Evolutionary conservation across 805 yeast species (phyloP), one percentile per base, ranked within the genome.

Genomic region (Grigorovia yakushimaensis): DNA sequence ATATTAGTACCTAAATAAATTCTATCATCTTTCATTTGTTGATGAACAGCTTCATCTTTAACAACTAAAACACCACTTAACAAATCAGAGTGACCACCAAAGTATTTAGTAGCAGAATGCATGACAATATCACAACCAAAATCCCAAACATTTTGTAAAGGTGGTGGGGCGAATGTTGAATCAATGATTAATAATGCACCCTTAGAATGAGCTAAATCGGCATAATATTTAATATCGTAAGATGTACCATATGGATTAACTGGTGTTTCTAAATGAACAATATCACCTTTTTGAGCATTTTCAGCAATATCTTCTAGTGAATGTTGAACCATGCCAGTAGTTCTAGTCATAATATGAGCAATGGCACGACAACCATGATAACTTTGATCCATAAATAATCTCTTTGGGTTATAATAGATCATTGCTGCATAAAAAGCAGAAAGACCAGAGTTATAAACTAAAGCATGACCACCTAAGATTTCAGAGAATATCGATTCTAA

Each of bases 11-110:
- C 97, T 47, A 88, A 66, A 50, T 71, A 74, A 8, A 79, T 64
- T 56, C 98, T 73, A 55, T 89, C 96, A 0, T 61, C 64, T 5
- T 72, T 64, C 50, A 89, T 70, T 40, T 68, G 59, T 20, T 67
- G 54, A 48, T 75, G 74, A 5, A 71, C 71, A 2, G 68, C 64
- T 8, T 58, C 54, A 50, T 78, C 78, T 59, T 82, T 81, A n/a
- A 84, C 80, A 18, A 81, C 78, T 18, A 88, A 66, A 11, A 83
- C 71, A 33, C 98, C 97, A 5, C 95, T 88, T 44, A 89, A 70
- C 40, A 88, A 68, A 63, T 89, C 97, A 6, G 95, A 85, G 66
- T 89, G 96, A n/a, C 98, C 97, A 38, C 95, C 96, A 59, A 88
- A 83, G 67, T 83, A 91, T 62, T 89, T 89, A 0, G 96, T 89